Evolutionary conservation across 2,329 filamentous ascomycete species (phyloP).

Genomic region (Botrytis sinoallii): DNA sequence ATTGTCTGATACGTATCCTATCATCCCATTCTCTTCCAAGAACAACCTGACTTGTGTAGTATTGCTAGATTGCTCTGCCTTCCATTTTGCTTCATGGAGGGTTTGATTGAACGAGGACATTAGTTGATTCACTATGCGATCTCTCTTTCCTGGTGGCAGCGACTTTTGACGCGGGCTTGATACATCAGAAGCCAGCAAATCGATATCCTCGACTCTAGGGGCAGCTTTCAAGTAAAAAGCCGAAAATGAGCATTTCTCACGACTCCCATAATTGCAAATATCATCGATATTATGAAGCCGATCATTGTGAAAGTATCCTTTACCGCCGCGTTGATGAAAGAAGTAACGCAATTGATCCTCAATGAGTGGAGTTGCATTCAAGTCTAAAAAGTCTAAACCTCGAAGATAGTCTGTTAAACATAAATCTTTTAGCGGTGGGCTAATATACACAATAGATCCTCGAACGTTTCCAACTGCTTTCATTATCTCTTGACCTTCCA

Average conservation of each 20-base stretch:
- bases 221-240: not conserved
- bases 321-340: slow-evolving; percentile 1
- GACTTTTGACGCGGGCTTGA: not conserved
- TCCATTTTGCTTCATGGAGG: slow-evolving; percentile 17
- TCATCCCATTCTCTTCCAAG: slow-evolving; percentile 19
- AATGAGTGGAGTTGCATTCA: slow-evolving; percentile 8
- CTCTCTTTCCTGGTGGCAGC: slow-evolving; percentile 11
- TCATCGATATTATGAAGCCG: not conserved
- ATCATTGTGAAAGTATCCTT: not conserved
- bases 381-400: not conserved
- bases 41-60: not conserved
- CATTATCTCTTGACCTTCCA: slow-evolving; percentile 8
- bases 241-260: slow-evolving; percentile 7
- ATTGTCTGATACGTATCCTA: slow-evolving; percentile 12
- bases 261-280: slow-evolving; percentile 10
- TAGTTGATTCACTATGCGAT: slow-evolving; percentile 1
- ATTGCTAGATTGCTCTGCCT: not conserved
- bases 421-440: slow-evolving; percentile 3
- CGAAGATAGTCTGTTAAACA: slow-evolving; percentile 3
- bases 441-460: slow-evolving; percentile 10
- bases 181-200: not conserved
- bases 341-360: slow-evolving; percentile 12
- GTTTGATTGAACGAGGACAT: slow-evolving; percentile 13
- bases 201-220: not conserved
- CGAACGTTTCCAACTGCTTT: slow-evolving; percentile 17